These are phyloP conservation scores for Peribolospora baueri DNA, from an alignment of 768 basidiomycete genomes.

Conservation along the genomic window DNA sequence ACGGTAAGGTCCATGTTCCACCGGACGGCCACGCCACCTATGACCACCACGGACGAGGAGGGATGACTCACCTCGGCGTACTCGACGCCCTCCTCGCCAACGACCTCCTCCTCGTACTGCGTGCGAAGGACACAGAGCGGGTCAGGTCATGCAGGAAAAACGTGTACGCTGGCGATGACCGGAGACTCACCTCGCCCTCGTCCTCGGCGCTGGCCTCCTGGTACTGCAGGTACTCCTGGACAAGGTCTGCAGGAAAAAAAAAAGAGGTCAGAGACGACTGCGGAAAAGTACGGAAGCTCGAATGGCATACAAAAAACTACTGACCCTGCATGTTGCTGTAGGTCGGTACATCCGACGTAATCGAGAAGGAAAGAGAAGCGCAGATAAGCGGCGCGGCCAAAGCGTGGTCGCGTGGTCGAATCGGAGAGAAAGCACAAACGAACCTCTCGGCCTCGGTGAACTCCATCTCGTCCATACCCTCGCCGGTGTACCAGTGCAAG, in stretches of 20 bases:
- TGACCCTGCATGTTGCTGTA: conserved; percentile 4
- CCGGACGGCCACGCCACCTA: too few relatives aligned
- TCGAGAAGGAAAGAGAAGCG: too few relatives aligned
- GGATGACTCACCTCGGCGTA: not conserved
- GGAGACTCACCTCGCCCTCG: conserved; percentile 3
- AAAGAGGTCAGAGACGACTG: too few relatives aligned
- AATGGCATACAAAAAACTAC: too few relatives aligned
- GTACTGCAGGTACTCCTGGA: conserved; percentile 17
- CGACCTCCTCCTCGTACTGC: conserved; percentile 16
- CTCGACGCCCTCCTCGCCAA: not conserved
- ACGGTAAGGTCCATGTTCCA: too few relatives aligned
- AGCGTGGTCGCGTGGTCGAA: too few relatives aligned
- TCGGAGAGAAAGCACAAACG: too few relatives aligned
- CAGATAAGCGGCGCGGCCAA: too few relatives aligned
- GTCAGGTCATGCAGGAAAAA: not conserved
- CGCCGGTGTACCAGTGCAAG: conserved; percentile 55
- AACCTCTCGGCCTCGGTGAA: conserved; percentile 11
- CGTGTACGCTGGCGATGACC: not conserved
- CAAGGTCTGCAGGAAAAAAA: not conserved
- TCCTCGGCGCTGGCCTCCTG: conserved; percentile 18
- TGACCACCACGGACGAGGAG: too few relatives aligned
- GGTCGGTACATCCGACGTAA: too few relatives aligned
- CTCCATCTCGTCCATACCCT: conserved; percentile 64
- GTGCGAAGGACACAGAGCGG: too few relatives aligned
- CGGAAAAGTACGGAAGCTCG: too few relatives aligned